phyloP scores from a whole-genome alignment of 371 early-diverging fungal species.

The Batkoa obscura region DNA sequence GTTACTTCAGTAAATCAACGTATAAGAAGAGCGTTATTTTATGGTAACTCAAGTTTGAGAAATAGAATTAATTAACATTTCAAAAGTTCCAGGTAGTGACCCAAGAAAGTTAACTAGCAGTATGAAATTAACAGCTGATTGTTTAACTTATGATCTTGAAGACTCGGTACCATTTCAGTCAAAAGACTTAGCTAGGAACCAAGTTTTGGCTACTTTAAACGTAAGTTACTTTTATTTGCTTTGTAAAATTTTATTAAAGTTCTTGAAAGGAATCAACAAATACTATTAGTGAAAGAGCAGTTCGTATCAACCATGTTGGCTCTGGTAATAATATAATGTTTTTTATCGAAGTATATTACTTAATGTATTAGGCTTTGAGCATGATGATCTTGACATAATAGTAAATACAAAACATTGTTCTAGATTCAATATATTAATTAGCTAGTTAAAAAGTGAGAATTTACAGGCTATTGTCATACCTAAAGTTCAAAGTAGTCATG shows the following conservation, averaged over 20 bases:
- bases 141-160: slow-evolving; percentile 77
- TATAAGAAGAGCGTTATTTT: background rate
- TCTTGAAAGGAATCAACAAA: background rate
- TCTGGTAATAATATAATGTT: slow-evolving; percentile 23
- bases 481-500: slow-evolving; percentile 63
- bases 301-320: slow-evolving; percentile 71
- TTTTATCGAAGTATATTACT: slow-evolving; percentile 5
- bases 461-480: slow-evolving; percentile 75
- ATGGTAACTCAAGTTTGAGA: background rate
- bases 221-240: slow-evolving; percentile 12
- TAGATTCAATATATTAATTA: background rate
- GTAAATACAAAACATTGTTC: slow-evolving; percentile 18
- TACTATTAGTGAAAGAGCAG: slow-evolving; percentile 32
- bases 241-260: background rate
- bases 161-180: slow-evolving; percentile 69
- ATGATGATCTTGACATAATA: slow-evolving; percentile 61
- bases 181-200: slow-evolving; percentile 56
- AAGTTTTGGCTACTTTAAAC: slow-evolving; percentile 54
- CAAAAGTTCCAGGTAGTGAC: slow-evolving; percentile 65
- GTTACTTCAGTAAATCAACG: background rate
- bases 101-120: slow-evolving; percentile 73
- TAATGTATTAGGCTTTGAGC: slow-evolving; percentile 31
- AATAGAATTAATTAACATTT: too few relatives aligned
- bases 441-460: slow-evolving; percentile 39
- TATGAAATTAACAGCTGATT: slow-evolving; percentile 42